These are phyloP conservation scores for Phialocephala subalpina DNA, from an alignment of 2,329 filamentous ascomycete genomes.

Conservation along the genomic window DNA sequence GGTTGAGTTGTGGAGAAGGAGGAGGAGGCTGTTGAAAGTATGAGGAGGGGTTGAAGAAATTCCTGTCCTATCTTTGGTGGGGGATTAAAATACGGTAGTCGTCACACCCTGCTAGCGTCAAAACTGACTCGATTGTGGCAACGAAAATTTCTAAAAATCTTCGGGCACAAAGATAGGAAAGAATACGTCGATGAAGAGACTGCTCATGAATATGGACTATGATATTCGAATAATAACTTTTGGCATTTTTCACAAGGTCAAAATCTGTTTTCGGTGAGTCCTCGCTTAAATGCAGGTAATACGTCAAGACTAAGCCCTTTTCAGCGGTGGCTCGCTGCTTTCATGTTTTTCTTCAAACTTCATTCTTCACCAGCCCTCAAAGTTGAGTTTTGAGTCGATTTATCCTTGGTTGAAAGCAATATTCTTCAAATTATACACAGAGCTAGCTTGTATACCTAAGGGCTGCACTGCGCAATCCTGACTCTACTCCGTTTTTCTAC, in stretches of 20 bases:
- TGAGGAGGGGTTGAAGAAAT: conserved; percentile 22
- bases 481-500: no score
- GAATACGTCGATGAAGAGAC: background rate
- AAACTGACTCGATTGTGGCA: conserved; percentile 10
- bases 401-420: no score
- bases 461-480: no score
- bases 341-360: no score
- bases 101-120: conserved; percentile 7
- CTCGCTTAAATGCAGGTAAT: background rate
- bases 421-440: no score
- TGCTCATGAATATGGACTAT: background rate
- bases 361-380: no score
- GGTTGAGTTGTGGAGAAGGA: background rate
- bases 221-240: no score
- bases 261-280: background rate
- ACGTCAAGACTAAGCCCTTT: no score
- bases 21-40: background rate
- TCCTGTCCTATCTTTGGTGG: conserved; percentile 19
- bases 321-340: no score
- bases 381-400: no score
- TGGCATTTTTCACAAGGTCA: background rate
- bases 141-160: background rate
- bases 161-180: background rate
- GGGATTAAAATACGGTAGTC: conserved; percentile 20
- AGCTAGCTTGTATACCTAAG: no score